Evolutionary conservation across 2,329 filamentous ascomycete species (phyloP).

Genomic region (Colletotrichum tropicicola): DNA sequence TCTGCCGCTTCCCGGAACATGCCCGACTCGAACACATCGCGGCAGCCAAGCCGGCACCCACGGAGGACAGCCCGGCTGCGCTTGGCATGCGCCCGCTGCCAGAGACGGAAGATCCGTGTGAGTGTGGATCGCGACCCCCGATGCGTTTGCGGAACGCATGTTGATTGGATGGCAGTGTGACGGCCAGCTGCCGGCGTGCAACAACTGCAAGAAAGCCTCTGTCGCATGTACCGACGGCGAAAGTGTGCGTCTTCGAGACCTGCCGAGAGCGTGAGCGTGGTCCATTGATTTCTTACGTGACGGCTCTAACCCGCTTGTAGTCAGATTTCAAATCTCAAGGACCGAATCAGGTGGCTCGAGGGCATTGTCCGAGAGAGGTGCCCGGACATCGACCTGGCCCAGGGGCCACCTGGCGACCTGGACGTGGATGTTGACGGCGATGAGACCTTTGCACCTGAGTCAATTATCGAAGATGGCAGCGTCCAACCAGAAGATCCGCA

Average conservation of each 20-base stretch:
- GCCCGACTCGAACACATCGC: constrained; percentile 5
- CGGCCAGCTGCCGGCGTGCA: constrained; percentile 50
- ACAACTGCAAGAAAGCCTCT: constrained; percentile 52
- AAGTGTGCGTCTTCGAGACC: constrained; percentile 47
- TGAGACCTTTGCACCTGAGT: background rate
- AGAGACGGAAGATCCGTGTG: constrained; percentile 59
- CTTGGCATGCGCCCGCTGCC: constrained; percentile 44
- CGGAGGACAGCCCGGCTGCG: constrained; percentile 38
- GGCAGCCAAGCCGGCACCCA: constrained; percentile 30
- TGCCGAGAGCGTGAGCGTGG: constrained; percentile 49
- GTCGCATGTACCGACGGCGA: constrained; percentile 53
- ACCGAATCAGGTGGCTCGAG: constrained; percentile 56
- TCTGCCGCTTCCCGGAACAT: background rate
- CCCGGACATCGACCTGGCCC: constrained; percentile 50
- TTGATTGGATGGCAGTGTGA: constrained; percentile 48
- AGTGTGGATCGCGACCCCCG: constrained; percentile 28
- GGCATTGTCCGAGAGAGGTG: constrained; percentile 50
- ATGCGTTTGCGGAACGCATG: background rate
- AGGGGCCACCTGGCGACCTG: constrained; percentile 1
- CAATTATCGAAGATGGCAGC: constrained; percentile 30
- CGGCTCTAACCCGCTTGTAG: background rate
- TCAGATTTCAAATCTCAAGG: constrained; percentile 45
- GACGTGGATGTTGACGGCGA: constrained; percentile 12
- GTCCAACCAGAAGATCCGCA: constrained; percentile 25
- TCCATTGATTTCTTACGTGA: background rate